A percentile compares a stretch with the other conserved stretches of the same genome.
Conservation (phyloP, 2,329 filamentous ascomycete genomes). For the Cordyceps tenuipes region DNA sequence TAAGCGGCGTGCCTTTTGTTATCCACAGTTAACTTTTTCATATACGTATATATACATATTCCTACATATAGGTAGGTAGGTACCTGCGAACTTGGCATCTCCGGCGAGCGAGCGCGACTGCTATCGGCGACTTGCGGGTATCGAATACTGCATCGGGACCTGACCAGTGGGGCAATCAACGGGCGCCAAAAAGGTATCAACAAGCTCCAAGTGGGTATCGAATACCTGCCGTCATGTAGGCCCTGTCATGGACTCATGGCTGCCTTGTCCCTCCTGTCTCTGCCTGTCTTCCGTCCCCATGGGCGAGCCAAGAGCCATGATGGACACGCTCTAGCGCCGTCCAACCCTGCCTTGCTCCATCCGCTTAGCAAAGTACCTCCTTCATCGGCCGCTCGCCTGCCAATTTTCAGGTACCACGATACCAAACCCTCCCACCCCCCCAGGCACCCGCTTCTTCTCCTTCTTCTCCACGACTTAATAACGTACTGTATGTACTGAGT, state of each 20-base stretch:
- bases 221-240: not conserved
- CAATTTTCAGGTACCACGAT: not conserved
- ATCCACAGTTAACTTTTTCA: not conserved
- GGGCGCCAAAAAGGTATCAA: conserved; percentile 7
- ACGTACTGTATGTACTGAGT: no score
- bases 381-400: not conserved
- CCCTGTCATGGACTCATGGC: no score
- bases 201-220: not conserved
- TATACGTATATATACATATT: not conserved
- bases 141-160: conserved; percentile 11
- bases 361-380: not conserved
- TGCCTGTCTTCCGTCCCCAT: not conserved
- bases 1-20: not conserved
- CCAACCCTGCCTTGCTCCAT: not conserved
- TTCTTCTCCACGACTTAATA: conserved; percentile 4
- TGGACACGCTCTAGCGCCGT: not conserved
- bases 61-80: not conserved
- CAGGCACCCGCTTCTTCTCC: not conserved
- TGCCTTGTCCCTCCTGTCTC: not conserved
- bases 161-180: conserved; percentile 1
- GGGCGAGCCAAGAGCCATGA: not conserved
- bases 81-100: not conserved
- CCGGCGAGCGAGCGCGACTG: not conserved
- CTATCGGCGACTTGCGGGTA: conserved; percentile 1
- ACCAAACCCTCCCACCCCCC: not conserved